phyloP scores from a whole-genome alignment of 1,284 basidiomycete genomes.

The Dichomitus squalens region DNA sequence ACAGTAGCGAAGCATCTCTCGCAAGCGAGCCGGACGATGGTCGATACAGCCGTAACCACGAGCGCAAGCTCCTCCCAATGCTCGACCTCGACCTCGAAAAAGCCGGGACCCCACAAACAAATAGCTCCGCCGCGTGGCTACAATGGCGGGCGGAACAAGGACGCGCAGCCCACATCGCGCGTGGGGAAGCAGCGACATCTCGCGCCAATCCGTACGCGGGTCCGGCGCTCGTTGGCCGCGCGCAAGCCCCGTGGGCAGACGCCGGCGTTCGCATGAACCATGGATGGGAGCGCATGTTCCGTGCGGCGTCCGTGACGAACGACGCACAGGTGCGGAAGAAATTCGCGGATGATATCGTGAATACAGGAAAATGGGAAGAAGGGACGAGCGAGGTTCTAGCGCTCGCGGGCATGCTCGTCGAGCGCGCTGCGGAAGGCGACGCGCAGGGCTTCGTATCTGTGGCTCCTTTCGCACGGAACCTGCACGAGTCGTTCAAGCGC shows the following conservation, averaged over 20 bases:
- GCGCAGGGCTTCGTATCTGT: slow-evolving; percentile 17
- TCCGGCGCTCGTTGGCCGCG: not conserved
- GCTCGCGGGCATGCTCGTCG: slow-evolving; percentile 26
- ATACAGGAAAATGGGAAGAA: slow-evolving; percentile 19
- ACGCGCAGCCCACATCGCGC: not conserved
- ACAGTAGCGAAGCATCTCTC: not conserved
- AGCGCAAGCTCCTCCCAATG: not conserved
- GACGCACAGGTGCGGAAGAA: slow-evolving; percentile 10
- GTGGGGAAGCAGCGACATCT: not conserved
- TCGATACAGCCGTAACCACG: too few relatives aligned
- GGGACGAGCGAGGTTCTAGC: slow-evolving; percentile 15
- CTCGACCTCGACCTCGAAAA: not conserved
- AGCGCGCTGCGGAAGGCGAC: slow-evolving; percentile 21
- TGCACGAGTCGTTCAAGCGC: slow-evolving; percentile 27
- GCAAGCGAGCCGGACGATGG: not conserved
- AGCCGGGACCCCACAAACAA: not conserved
- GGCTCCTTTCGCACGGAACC: slow-evolving; percentile 33
- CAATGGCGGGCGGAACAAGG: not conserved
- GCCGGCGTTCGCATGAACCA: slow-evolving; percentile 20
- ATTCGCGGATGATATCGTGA: slow-evolving; percentile 22
- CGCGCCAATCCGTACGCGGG: not conserved
- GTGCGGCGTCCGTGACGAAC: slow-evolving; percentile 10
- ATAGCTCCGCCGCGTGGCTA: not conserved
- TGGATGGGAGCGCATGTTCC: slow-evolving; percentile 14
- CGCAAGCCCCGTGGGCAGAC: not conserved